A percentile compares a stretch with the other conserved stretches of the same genome.
Evolutionary conservation across 768 basidiomycete species (phyloP).

Genomic region (Pisolithus tinctorius): DNA sequence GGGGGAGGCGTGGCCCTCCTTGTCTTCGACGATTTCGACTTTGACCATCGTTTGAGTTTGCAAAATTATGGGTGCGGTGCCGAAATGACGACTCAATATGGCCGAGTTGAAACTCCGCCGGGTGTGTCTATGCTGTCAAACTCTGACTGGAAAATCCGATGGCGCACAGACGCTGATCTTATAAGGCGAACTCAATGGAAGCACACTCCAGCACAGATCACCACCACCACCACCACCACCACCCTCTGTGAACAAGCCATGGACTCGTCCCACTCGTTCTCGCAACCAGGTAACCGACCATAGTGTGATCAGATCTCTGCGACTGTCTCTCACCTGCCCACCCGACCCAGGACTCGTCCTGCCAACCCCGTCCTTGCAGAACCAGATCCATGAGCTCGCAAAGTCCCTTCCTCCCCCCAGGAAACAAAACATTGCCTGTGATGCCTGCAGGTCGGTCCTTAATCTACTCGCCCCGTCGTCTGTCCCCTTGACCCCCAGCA

Average conservation of each 20-base stretch:
- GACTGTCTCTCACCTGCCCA: constrained; percentile 1
- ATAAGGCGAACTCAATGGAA: background rate
- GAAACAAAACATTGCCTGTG: constrained; percentile 91
- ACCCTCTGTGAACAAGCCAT: constrained; percentile 21
- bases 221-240: too few relatives aligned
- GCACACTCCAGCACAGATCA: too few relatives aligned
- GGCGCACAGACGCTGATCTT: constrained; percentile 2
- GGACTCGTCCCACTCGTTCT: constrained; percentile 23
- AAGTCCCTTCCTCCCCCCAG: constrained; percentile 78
- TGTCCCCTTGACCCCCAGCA: constrained; percentile 21
- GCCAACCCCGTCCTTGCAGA: constrained; percentile 64
- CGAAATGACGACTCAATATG: background rate
- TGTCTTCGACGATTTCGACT: constrained; percentile 82
- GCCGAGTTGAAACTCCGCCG: constrained; percentile 19
- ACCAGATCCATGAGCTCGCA: constrained; percentile 75
- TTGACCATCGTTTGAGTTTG: constrained; percentile 70
- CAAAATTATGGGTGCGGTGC: constrained; percentile 2
- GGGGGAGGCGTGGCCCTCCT: constrained; percentile 62
- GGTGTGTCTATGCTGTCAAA: constrained; percentile 10
- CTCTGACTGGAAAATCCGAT: background rate
- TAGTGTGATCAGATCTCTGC: background rate
- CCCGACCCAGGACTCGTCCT: constrained; percentile 46
- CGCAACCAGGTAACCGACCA: constrained; percentile 22
- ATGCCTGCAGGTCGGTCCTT: constrained; percentile 72
- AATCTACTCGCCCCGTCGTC: background rate